Evolutionary conservation across 2,329 filamentous ascomycete genomes (phyloP).

Genomic region (Sporothrix mexicana): DNA sequence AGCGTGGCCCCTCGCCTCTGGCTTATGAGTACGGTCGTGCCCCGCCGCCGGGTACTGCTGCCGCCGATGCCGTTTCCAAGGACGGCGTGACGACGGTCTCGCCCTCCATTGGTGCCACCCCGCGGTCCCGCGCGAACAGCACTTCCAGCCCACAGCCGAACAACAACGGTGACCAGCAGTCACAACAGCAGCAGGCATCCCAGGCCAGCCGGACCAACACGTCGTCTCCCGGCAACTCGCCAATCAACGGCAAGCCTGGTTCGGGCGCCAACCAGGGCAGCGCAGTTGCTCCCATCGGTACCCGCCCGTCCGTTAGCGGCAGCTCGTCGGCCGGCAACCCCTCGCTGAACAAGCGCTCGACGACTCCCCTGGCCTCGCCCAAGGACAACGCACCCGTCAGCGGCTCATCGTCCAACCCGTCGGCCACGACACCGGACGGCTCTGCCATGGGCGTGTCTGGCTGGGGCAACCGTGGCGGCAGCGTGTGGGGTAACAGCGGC

Average conservation of each 20-base stretch:
- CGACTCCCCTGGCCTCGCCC: constrained; percentile 90
- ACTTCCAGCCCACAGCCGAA: constrained; percentile 81
- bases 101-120: constrained; percentile 58
- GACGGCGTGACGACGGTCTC: constrained; percentile 42
- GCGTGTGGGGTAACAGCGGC: constrained; percentile 81
- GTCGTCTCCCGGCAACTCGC: constrained; percentile 83
- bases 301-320: constrained; percentile 70
- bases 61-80: constrained; percentile 38
- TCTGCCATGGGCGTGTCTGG: constrained; percentile 51
- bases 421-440: constrained; percentile 52
- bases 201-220: constrained; percentile 75
- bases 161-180: constrained; percentile 58
- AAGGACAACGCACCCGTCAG: constrained; percentile 56
- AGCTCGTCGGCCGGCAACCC: constrained; percentile 41
- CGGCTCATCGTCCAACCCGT: constrained; percentile 59
- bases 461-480: constrained; percentile 78
- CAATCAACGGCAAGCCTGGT: constrained; percentile 64
- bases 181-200: constrained; percentile 42
- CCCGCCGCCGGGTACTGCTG: constrained; percentile 51
- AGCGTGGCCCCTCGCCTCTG: constrained; percentile 80
- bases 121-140: constrained; percentile 77
- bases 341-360: constrained; percentile 78
- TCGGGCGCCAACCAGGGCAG: constrained; percentile 52
- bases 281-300: constrained; percentile 90
- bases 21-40: constrained; percentile 68